Evolutionary conservation across 352 stramenopile genomes (phyloP).

Genomic region (Plasmopara muralis): DNA sequence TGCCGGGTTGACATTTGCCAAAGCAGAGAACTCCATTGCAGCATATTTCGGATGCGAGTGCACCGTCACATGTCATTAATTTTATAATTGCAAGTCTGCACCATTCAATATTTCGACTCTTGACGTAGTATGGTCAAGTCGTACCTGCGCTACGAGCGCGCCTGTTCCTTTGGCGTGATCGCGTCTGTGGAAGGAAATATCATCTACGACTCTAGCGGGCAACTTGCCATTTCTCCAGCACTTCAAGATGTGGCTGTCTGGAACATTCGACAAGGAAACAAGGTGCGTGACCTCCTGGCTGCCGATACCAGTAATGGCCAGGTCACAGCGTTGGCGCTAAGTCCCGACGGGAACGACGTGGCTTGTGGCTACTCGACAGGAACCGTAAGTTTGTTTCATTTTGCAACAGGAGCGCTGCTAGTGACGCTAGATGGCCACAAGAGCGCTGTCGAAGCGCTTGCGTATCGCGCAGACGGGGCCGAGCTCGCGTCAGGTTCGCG

Average conservation of each 20-base stretch:
- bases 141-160: slow-evolving; percentile 90
- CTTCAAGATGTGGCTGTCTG: slow-evolving; percentile 89
- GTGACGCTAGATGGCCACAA: slow-evolving; percentile 89
- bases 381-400: slow-evolving; percentile 67
- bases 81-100: neutral
- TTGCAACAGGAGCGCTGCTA: slow-evolving; percentile 65
- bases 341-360: slow-evolving; percentile 68
- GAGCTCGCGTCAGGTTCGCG: slow-evolving; percentile 79
- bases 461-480: slow-evolving; percentile 70
- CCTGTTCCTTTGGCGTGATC: slow-evolving; percentile 88
- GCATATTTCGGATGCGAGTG: too few relatives aligned
- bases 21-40: too few relatives aligned
- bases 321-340: slow-evolving; percentile 73
- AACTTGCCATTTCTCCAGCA: slow-evolving; percentile 81
- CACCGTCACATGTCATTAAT: too few relatives aligned
- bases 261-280: slow-evolving; percentile 87
- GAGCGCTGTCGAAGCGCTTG: slow-evolving; percentile 63
- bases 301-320: slow-evolving; percentile 40
- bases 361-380: slow-evolving; percentile 83
- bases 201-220: slow-evolving; percentile 78
- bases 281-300: slow-evolving; percentile 62
- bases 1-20: too few relatives aligned
- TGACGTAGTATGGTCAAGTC: slow-evolving; percentile 78
- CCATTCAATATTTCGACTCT: neutral
- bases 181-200: slow-evolving; percentile 84